A percentile compares a stretch with the other conserved stretches of the same genome.
Evolutionary conservation across 352 stramenopile species (phyloP).

Genomic region (Pythium rhizo-oryzae): DNA sequence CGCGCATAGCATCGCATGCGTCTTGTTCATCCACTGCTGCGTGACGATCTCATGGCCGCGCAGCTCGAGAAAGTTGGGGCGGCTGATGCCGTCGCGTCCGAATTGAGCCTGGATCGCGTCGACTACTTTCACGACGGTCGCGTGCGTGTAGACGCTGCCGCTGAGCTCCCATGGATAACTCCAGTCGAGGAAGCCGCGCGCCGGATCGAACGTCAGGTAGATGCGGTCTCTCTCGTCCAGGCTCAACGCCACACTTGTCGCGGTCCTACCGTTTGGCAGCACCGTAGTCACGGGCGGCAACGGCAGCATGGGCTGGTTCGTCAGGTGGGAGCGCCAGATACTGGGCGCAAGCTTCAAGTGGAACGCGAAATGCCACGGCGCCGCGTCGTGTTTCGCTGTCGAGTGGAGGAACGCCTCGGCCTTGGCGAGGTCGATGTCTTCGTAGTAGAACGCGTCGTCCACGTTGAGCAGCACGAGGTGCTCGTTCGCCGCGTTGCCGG

Average conservation of each 20-base stretch:
- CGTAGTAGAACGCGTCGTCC: constrained; percentile 66
- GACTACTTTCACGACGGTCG: constrained; percentile 39
- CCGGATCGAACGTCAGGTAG: constrained; percentile 51
- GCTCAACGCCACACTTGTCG: constrained; percentile 19
- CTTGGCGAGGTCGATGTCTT: constrained; percentile 45
- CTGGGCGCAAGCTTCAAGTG: constrained; percentile 76
- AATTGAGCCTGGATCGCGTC: constrained; percentile 33
- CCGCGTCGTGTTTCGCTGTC: background rate
- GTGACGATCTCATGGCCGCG: constrained; percentile 54
- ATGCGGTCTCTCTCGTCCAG: constrained; percentile 13
- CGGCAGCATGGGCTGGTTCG: constrained; percentile 51
- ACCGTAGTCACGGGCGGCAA: constrained; percentile 39
- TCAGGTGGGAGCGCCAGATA: constrained; percentile 77
- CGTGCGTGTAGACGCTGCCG: constrained; percentile 67
- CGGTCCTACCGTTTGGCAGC: constrained; percentile 8
- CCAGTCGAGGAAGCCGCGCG: constrained; percentile 64
- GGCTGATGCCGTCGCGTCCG: constrained; percentile 39
- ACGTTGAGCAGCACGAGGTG: constrained; percentile 52
- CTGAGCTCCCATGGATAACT: constrained; percentile 89
- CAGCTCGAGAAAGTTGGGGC: constrained; percentile 70
- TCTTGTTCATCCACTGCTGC: constrained; percentile 31
- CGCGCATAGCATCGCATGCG: constrained; percentile 39
- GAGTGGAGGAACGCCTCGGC: constrained; percentile 26
- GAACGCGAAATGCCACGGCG: constrained; percentile 56
- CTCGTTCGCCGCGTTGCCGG: background rate